These are phyloP conservation scores for Russula compacta DNA, from an alignment of 768 basidiomycete species.

Conservation along the genomic window DNA sequence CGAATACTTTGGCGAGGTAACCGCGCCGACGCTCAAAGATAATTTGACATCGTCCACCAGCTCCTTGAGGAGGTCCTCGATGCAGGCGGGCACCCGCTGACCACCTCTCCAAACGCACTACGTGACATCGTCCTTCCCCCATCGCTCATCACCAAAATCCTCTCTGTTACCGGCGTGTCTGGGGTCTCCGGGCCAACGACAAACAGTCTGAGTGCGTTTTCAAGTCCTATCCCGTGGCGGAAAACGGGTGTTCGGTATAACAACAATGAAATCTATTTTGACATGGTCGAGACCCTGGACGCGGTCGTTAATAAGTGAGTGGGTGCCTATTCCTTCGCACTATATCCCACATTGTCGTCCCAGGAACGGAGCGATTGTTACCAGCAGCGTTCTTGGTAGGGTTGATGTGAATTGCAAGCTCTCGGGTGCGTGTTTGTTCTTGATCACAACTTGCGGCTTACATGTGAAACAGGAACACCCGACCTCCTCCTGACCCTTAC, in stretches of 20 bases:
- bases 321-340: neutral
- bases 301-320: constrained; percentile 71
- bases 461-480: constrained; percentile 58
- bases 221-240: constrained; percentile 91
- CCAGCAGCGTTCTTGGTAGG: constrained; percentile 62
- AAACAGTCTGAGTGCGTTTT: constrained; percentile 42
- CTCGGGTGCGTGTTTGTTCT: constrained; percentile 43
- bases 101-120: constrained; percentile 81
- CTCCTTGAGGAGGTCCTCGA: constrained; percentile 94
- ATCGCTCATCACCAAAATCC: constrained; percentile 52
- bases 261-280: constrained; percentile 90
- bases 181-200: constrained; percentile 24
- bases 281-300: constrained; percentile 73
- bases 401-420: constrained; percentile 71
- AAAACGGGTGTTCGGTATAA: constrained; percentile 74
- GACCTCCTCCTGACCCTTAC: constrained; percentile 68
- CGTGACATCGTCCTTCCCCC: constrained; percentile 92
- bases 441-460: neutral
- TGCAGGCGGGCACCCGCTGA: constrained; percentile 84
- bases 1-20: constrained; percentile 85
- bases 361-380: constrained; percentile 61
- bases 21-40: constrained; percentile 70
- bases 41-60: constrained; percentile 97
- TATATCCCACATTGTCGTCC: neutral
- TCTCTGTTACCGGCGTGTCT: constrained; percentile 44